Percentiles rank a stretch among this genome's conserved stretches.
Evolutionary conservation across 148 eudicot species (phyloP).

Genomic region (Pouteria glomerata): DNA sequence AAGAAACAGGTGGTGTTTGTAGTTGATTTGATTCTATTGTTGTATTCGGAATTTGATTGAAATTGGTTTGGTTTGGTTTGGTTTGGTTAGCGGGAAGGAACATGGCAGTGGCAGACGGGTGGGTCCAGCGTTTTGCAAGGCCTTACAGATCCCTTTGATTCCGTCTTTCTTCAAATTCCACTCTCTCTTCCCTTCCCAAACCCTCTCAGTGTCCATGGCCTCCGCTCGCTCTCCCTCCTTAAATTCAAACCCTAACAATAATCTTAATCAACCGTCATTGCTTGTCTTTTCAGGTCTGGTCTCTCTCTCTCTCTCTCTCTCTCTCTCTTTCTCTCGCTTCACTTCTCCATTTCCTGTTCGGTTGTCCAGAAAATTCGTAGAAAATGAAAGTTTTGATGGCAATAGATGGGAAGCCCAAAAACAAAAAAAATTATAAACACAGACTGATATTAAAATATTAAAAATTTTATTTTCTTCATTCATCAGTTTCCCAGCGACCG

Average conservation of each 20-base stretch:
- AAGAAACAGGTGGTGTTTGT: too few relatives aligned
- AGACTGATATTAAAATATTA: not conserved
- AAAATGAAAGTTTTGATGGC: not conserved
- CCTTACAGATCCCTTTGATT: constrained; percentile 4
- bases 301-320: constrained; percentile 1
- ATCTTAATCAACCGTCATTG: constrained; percentile 43
- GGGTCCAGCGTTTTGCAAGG: constrained; percentile 20
- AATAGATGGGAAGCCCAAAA: not conserved
- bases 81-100: not conserved
- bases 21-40: too few relatives aligned
- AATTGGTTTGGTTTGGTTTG: too few relatives aligned
- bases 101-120: constrained; percentile 40
- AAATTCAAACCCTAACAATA: constrained; percentile 10
- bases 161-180: not conserved
- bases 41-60: too few relatives aligned
- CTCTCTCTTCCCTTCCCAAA: constrained; percentile 1
- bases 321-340: not conserved
- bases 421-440: not conserved
- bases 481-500: not conserved
- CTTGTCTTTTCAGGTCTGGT: constrained; percentile 71
- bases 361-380: not conserved
- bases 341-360: not conserved
- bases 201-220: constrained; percentile 2
- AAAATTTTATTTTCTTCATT: not conserved
- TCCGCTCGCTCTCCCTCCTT: constrained; percentile 4